Conservation (phyloP, 192 early-diverging fungal genomes). For the Blastocladiella britannica region DNA sequence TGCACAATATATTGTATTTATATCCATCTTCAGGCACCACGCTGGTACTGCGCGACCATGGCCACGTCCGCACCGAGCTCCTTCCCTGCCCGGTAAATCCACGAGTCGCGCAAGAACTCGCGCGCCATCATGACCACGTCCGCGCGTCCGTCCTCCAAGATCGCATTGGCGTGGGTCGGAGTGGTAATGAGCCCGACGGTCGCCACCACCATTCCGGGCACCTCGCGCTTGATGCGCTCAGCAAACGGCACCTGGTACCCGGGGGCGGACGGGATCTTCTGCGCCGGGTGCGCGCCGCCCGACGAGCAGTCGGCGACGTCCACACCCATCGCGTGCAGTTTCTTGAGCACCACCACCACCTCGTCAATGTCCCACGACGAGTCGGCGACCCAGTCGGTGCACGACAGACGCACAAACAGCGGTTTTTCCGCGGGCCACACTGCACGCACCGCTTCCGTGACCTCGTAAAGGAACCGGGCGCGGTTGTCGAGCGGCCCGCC, state of each 20-base stretch:
- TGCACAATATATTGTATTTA: too few relatives aligned
- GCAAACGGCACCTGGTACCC: slow-evolving; percentile 55
- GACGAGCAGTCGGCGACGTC: slow-evolving; percentile 73
- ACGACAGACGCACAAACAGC: slow-evolving; percentile 65
- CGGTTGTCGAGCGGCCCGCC: slow-evolving; percentile 84
- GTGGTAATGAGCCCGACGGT: slow-evolving; percentile 54
- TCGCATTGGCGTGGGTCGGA: slow-evolving; percentile 40
- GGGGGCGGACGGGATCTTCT: slow-evolving; percentile 12
- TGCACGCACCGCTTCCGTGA: slow-evolving; percentile 32
- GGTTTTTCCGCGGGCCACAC: slow-evolving; percentile 65
- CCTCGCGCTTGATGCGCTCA: slow-evolving; percentile 30
- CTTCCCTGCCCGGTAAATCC: slow-evolving; percentile 37
- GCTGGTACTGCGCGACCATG: slow-evolving; percentile 42
- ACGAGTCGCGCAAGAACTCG: slow-evolving; percentile 43
- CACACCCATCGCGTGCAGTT: slow-evolving; percentile 41
- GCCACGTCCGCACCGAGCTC: slow-evolving; percentile 41
- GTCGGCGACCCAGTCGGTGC: slow-evolving; percentile 42
- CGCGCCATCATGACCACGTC: slow-evolving; percentile 56
- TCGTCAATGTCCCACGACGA: slow-evolving; percentile 54
- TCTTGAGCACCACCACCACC: slow-evolving; percentile 32
- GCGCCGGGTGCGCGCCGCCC: slow-evolving; percentile 38
- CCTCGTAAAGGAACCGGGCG: slow-evolving; percentile 50
- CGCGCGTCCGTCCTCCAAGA: slow-evolving; percentile 38
- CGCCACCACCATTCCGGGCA: slow-evolving; percentile 28
- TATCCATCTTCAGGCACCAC: too few relatives aligned